Percentiles rank a stretch among this genome's conserved stretches.
Conservation (phyloP, 2,329 filamentous ascomycete genomes). For the Tolypocladium pustulatum region DNA sequence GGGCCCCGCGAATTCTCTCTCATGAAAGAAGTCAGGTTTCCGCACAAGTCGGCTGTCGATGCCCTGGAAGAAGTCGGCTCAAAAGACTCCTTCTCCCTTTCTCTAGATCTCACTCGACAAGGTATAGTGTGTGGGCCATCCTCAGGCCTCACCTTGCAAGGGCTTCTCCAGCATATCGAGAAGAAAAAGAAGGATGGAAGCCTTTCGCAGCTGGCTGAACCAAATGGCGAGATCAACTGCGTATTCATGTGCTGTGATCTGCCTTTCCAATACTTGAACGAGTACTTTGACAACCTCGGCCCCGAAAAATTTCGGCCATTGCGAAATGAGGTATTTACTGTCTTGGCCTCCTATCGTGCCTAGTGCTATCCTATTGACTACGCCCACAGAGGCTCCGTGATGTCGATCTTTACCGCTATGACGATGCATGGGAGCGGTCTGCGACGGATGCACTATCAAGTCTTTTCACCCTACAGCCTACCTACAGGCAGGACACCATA, state of each 20-base stretch:
- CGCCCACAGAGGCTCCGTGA: constrained; percentile 28
- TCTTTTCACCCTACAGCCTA: constrained; percentile 19
- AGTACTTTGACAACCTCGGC: constrained; percentile 46
- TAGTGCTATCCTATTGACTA: constrained; percentile 7
- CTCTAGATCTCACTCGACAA: constrained; percentile 43
- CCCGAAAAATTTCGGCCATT: constrained; percentile 36
- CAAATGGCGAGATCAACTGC: constrained; percentile 36
- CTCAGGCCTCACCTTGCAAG: constrained; percentile 45
- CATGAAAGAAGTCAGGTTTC: constrained; percentile 42
- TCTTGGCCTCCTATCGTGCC: not conserved
- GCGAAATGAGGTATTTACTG: constrained; percentile 23
- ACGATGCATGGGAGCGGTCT: constrained; percentile 41
- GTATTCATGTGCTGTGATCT: constrained; percentile 54
- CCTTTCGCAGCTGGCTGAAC: constrained; percentile 31
- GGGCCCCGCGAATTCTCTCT: constrained; percentile 43
- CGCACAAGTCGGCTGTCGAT: constrained; percentile 44
- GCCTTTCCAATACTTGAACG: constrained; percentile 50
- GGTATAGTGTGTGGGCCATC: constrained; percentile 52
- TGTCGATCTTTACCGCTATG: constrained; percentile 43
- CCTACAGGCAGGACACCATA: constrained; percentile 12
- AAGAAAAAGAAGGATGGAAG: constrained; percentile 34
- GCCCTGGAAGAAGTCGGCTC: constrained; percentile 45
- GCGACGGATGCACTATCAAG: constrained; percentile 26
- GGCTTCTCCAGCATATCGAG: constrained; percentile 37
- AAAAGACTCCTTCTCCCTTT: constrained; percentile 39